phyloP scores from a whole-genome alignment of 352 stramenopile species.

The Phytophthora brassicae region DNA sequence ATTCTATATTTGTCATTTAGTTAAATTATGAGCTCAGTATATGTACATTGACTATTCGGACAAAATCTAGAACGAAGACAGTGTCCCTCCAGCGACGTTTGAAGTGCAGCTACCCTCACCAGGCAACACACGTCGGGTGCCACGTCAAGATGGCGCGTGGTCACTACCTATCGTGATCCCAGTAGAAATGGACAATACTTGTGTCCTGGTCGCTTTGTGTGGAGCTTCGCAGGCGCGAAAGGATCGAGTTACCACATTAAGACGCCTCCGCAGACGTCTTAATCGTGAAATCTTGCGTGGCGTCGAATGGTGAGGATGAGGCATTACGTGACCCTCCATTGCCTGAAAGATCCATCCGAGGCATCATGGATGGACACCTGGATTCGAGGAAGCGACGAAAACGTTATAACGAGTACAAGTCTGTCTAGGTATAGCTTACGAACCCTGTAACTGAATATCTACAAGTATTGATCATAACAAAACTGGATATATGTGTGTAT shows the following conservation, averaged over 20 bases:
- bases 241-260: too few relatives aligned
- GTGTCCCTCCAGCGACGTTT: not conserved
- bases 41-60: not conserved
- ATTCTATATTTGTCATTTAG: too few relatives aligned
- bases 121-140: not conserved
- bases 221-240: too few relatives aligned
- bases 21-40: too few relatives aligned
- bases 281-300: too few relatives aligned
- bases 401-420: not conserved
- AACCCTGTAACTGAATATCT: too few relatives aligned
- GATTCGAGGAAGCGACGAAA: not conserved
- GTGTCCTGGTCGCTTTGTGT: too few relatives aligned
- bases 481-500: not conserved
- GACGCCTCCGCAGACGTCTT: too few relatives aligned
- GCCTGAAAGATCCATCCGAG: not conserved
- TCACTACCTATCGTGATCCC: too few relatives aligned
- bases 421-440: not conserved
- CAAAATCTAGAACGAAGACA: not conserved
- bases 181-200: too few relatives aligned
- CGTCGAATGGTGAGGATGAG: not conserved
- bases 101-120: not conserved
- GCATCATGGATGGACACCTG: not conserved
- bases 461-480: too few relatives aligned
- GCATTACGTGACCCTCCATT: not conserved
- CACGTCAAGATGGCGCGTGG: too few relatives aligned